A percentile compares a stretch with the other conserved stretches of the same genome.
phyloP scores from a whole-genome alignment of 768 basidiomycete species.

The Calocybe cyanea region DNA sequence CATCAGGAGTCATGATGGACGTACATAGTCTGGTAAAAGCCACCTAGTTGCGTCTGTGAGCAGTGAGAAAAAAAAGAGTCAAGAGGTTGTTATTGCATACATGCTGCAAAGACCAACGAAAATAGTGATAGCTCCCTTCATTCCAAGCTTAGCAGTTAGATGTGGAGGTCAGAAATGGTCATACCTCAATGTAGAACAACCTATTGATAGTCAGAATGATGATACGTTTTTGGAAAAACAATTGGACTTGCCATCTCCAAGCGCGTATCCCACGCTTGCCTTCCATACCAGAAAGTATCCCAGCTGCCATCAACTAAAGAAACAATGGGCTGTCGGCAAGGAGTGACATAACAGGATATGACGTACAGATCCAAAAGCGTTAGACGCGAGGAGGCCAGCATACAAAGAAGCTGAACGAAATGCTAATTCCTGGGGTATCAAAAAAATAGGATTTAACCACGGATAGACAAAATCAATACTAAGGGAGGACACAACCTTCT shows the following conservation, averaged over 20 bases:
- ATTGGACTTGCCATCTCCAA: conserved; percentile 60
- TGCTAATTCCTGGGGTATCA: conserved; percentile 52
- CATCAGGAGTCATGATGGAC: conserved; percentile 16
- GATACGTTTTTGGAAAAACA: not conserved
- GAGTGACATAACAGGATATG: no score
- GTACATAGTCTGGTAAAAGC: conserved; percentile 55
- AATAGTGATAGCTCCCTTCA: conserved; percentile 62
- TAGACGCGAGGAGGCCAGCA: conserved; percentile 56
- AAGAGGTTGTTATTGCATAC: conserved; percentile 27
- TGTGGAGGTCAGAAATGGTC: not conserved
- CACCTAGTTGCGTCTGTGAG: conserved; percentile 31
- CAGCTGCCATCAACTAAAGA: conserved; percentile 65
- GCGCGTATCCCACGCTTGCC: conserved; percentile 61
- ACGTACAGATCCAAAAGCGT: conserved; percentile 63
- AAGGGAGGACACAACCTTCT: conserved; percentile 34
- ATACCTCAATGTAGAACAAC: conserved; percentile 70
- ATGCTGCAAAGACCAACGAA: conserved; percentile 50
- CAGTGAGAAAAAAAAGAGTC: not conserved
- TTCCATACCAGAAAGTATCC: conserved; percentile 66
- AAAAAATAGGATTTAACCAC: no score
- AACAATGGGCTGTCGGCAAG: no score
- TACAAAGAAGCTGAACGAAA: conserved; percentile 61
- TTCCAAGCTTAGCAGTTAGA: not conserved
- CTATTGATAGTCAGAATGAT: conserved; percentile 16
- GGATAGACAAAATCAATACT: not conserved